These are phyloP conservation scores for Boletus vinaceobasis DNA, from an alignment of 768 basidiomycete species.

Conservation along the genomic window DNA sequence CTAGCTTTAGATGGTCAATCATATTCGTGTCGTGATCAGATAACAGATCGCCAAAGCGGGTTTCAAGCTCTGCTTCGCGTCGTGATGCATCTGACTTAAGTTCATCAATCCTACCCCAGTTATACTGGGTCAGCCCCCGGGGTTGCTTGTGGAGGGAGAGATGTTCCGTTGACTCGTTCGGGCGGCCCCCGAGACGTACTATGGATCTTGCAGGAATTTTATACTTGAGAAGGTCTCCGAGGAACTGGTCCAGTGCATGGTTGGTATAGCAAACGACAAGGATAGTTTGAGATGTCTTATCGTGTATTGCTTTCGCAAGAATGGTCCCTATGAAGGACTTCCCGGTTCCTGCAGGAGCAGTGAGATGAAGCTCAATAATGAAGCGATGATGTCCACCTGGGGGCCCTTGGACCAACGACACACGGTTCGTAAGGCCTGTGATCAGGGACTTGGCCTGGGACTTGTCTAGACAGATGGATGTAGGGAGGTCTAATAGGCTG, in stretches of 20 bases:
- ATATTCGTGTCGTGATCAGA: constrained; percentile 27
- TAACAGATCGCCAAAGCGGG: not conserved
- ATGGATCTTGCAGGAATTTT: constrained; percentile 48
- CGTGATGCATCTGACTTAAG: constrained; percentile 29
- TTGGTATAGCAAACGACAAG: constrained; percentile 72
- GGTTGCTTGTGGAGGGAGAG: constrained; percentile 37
- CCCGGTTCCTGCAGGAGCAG: constrained; percentile 50
- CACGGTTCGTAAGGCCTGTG: constrained; percentile 47
- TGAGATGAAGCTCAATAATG: not conserved
- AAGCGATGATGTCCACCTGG: constrained; percentile 44
- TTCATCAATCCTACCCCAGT: constrained; percentile 14
- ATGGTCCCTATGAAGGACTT: constrained; percentile 71
- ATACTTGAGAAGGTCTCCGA: constrained; percentile 38
- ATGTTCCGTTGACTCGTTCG: constrained; percentile 42
- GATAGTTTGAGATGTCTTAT: constrained; percentile 43
- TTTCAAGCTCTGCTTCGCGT: constrained; percentile 30
- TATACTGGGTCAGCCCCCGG: not conserved
- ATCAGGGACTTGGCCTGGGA: constrained; percentile 48
- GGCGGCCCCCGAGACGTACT: constrained; percentile 56
- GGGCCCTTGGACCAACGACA: constrained; percentile 68
- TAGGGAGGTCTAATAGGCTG: constrained; percentile 32
- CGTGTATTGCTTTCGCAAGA: constrained; percentile 55
- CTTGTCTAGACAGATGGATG: constrained; percentile 44
- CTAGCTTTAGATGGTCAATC: constrained; percentile 44
- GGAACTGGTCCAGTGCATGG: constrained; percentile 68